Percentiles rank a stretch among this genome's conserved stretches.
These are phyloP conservation scores for Colletotrichum sp. DNA, from an alignment of 2,329 filamentous ascomycete species.

Conservation along the genomic window DNA sequence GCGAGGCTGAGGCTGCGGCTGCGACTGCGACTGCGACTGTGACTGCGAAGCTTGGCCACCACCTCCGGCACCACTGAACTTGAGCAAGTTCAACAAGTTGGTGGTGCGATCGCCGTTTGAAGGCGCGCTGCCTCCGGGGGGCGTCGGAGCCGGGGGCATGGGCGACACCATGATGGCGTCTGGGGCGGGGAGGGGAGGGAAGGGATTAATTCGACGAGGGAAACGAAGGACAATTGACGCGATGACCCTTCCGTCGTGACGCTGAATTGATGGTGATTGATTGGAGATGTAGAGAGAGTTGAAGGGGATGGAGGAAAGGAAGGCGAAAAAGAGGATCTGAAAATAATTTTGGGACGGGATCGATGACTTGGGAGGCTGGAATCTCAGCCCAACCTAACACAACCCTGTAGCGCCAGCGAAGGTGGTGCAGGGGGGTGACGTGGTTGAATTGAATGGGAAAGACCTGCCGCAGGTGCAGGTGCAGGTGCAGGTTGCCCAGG, in stretches of 20 bases:
- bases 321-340: neutral
- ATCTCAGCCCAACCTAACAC: slow-evolving; percentile 18
- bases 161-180: slow-evolving; percentile 34
- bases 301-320: neutral
- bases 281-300: neutral
- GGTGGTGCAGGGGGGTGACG: slow-evolving; percentile 14
- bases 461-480: neutral
- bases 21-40: neutral
- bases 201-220: slow-evolving; percentile 8
- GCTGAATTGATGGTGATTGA: neutral
- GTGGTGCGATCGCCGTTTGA: slow-evolving; percentile 53
- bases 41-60: slow-evolving; percentile 22
- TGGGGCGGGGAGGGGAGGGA: neutral
- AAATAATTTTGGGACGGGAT: slow-evolving; percentile 21
- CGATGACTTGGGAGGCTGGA: slow-evolving; percentile 21
- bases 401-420: slow-evolving; percentile 9
- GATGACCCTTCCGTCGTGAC: slow-evolving; percentile 18
- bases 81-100: slow-evolving; percentile 65
- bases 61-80: slow-evolving; percentile 55
- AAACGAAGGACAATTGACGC: slow-evolving; percentile 18
- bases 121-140: slow-evolving; percentile 41
- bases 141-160: slow-evolving; percentile 58
- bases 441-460: slow-evolving; percentile 5
- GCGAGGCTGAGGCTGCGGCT: neutral
- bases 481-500: no score